phyloP scores from a whole-genome alignment of 2,329 filamentous ascomycete species.

The Daldinia sp. region DNA sequence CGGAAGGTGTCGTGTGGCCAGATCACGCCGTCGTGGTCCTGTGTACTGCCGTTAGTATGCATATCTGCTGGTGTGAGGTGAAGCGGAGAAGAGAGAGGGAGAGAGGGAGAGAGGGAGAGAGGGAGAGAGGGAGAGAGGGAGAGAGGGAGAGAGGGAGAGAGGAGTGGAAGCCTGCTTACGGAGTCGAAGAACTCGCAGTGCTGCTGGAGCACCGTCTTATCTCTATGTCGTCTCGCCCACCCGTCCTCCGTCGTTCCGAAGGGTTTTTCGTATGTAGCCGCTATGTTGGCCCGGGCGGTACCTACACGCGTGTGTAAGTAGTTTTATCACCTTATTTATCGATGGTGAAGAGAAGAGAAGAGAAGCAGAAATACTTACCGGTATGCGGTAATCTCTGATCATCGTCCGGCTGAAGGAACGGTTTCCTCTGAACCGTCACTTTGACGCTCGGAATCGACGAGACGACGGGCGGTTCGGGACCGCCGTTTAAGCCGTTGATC shows the following conservation, averaged over 20 bases:
- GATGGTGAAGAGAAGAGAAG: not conserved
- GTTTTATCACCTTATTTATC: not conserved
- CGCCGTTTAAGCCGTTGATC: conserved; percentile 16
- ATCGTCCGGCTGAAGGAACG: conserved; percentile 49
- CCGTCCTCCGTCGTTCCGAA: conserved; percentile 52
- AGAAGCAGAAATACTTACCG: conserved; percentile 36
- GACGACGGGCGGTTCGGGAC: conserved; percentile 28
- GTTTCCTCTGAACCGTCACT: conserved; percentile 48
- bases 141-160: no score
- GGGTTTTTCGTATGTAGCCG: conserved; percentile 52
- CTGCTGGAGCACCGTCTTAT: conserved; percentile 63
- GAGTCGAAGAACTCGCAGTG: conserved; percentile 65
- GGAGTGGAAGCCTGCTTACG: conserved; percentile 24
- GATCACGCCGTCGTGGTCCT: conserved; percentile 64
- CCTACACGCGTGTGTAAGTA: conserved; percentile 42
- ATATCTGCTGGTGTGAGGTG: no score
- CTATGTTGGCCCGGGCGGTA: conserved; percentile 53
- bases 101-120: no score
- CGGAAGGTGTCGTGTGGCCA: conserved; percentile 64
- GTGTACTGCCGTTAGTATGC: conserved; percentile 19
- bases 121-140: no score
- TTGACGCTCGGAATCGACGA: conserved; percentile 41
- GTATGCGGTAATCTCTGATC: conserved; percentile 47
- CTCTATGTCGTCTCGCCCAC: conserved; percentile 50
- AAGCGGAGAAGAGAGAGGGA: not conserved